Evolutionary conservation across 2,329 filamentous ascomycete genomes (phyloP).

Genomic region (Fusarium sp.): DNA sequence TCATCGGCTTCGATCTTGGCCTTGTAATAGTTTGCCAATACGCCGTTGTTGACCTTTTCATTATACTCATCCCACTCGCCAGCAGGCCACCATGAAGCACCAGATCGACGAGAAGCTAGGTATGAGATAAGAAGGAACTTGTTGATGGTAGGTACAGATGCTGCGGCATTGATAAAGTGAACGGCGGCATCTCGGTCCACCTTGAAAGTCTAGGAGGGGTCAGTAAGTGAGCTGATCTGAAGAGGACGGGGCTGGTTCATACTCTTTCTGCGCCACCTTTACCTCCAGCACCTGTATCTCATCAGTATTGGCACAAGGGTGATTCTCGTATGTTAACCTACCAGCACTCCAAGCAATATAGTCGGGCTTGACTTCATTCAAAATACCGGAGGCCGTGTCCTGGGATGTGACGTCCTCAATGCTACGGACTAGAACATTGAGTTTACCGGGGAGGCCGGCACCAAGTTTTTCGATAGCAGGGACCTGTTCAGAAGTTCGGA

Average conservation of each 20-base stretch:
- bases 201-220: constrained; percentile 56
- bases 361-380: constrained; percentile 68
- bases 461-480: constrained; percentile 69
- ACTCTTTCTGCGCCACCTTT: constrained; percentile 63
- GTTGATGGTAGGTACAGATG: constrained; percentile 60
- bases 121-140: constrained; percentile 74
- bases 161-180: constrained; percentile 67
- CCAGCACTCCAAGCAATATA: constrained; percentile 75
- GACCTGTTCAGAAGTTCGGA: constrained; percentile 76
- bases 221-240: constrained; percentile 11
- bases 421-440: constrained; percentile 74
- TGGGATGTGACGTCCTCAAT: constrained; percentile 74
- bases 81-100: constrained; percentile 64
- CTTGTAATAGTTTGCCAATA: constrained; percentile 63
- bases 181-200: constrained; percentile 71
- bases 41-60: constrained; percentile 48
- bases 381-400: constrained; percentile 66
- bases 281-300: constrained; percentile 60
- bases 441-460: constrained; percentile 64
- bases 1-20: constrained; percentile 70
- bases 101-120: constrained; percentile 59
- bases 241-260: constrained; percentile 3
- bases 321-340: constrained; percentile 42
- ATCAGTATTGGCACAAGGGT: constrained; percentile 7
- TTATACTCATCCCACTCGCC: constrained; percentile 58